Base-by-base conservation (phyloP, 2,329 filamentous ascomycete genomes). In the Aspergillus proliferans region DNA sequence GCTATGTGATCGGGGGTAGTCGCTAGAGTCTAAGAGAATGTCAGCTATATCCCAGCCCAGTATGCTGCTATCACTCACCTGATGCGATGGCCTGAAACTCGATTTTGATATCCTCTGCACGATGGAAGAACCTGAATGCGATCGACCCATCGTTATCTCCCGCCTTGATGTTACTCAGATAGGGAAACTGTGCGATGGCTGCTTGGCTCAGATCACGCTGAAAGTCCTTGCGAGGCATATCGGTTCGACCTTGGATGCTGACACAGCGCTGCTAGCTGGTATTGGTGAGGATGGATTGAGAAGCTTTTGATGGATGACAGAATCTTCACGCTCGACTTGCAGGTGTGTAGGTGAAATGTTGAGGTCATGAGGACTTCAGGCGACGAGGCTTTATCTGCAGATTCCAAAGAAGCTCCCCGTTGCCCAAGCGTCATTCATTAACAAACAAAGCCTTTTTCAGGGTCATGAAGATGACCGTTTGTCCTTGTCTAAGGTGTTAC, bases 131-230 rank as follows among this genome's bases (percentile, higher is more conserved):
- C 4, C 68, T 73, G 63, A 92, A 86, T 12, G 76, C 77, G 49
- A 94, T 75, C 49, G 87, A 82, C 45, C 86, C 87, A 65, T 92
- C 86, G 28, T 86, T 84, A 4, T 84, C 81, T 14, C 86, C 86
- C 33, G 73, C 71, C 30, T 71, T 69, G 21, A 95, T 70, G 30
- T 74, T 62, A 43, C 69, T 69, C 43, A 93, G 72, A 44, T 76
- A 69, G 1, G 70, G 54, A 43, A 81, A 71, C 2, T 58, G 58
- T 18, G 68, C 60, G 12, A 60, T 52, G 6, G 66, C 69, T 6
- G 68, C 74, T 40, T 70, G 67, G 24, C 64, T 71, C 60, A 75
- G 70, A 62, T 91, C 85, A 45, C 74, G 71, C 43, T 82, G 74
- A 65, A 87, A 91, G 33, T 79, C 77, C 59, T 78, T 80, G 50